These are phyloP conservation scores for Buddleja alternifolia DNA, from an alignment of 257 asterid genomes.

Conservation along the genomic window DNA sequence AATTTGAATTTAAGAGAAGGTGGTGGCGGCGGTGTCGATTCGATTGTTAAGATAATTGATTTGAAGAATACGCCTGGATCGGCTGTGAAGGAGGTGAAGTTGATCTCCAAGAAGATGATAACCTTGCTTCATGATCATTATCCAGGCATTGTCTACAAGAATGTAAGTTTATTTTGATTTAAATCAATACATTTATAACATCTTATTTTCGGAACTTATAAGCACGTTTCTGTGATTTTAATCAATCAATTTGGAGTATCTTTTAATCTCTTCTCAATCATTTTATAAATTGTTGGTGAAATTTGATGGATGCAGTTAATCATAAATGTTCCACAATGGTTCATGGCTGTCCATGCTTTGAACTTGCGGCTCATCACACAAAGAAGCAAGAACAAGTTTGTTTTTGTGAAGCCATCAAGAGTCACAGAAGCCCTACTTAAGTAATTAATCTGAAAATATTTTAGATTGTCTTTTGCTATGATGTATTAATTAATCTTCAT, in stretches of 20 bases:
- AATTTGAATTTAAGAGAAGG: conserved; percentile 64
- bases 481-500: no score
- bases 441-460: conserved; percentile 36
- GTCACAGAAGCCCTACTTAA: conserved; percentile 78
- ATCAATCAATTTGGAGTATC: no score
- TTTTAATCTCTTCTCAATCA: no score
- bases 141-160: conserved; percentile 72
- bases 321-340: conserved; percentile 78
- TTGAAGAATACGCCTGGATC: conserved; percentile 51
- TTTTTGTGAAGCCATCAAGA: conserved; percentile 68
- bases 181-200: no score
- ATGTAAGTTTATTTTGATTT: conserved; percentile 41
- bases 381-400: conserved; percentile 57
- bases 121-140: conserved; percentile 57
- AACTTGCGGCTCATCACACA: conserved; percentile 57
- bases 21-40: conserved; percentile 61
- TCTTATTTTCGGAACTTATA: no score
- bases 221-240: no score
- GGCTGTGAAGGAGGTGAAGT: conserved; percentile 49
- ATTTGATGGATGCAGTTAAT: conserved; percentile 57
- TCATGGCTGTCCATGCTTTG: conserved; percentile 57
- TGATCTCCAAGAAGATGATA: conserved; percentile 56
- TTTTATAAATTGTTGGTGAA: background rate
- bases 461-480: no score
- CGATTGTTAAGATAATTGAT: conserved; percentile 64